Percentiles rank a stretch among this genome's conserved stretches.
Conservation (phyloP, 2,329 filamentous ascomycete genomes). For the Trichophyton verrucosum region DNA sequence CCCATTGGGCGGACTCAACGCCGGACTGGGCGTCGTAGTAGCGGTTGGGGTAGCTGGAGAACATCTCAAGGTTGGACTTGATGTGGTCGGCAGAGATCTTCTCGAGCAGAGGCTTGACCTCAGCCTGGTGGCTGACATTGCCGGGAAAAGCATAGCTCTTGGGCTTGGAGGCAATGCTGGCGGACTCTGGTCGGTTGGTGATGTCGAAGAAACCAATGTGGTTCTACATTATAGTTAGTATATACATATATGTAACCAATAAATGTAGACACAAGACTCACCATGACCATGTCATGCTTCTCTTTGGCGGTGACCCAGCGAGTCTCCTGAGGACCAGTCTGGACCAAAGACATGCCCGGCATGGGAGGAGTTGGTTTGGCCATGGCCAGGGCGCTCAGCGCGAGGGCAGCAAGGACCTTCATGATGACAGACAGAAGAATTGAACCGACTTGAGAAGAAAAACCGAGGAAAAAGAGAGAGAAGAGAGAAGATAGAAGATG, state of each 20-base stretch:
- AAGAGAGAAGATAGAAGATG: not conserved
- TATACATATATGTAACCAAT: too few species aligned
- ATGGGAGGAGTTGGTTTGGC: constrained; percentile 19
- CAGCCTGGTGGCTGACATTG: constrained; percentile 52
- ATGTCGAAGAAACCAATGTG: constrained; percentile 91
- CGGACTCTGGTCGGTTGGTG: constrained; percentile 44
- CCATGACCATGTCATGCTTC: constrained; percentile 81
- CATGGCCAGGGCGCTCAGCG: constrained; percentile 20
- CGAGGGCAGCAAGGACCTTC: constrained; percentile 26
- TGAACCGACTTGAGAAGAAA: not conserved
- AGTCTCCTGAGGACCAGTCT: constrained; percentile 68
- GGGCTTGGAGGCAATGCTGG: not conserved
- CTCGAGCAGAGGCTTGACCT: constrained; percentile 54
- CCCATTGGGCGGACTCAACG: constrained; percentile 70
- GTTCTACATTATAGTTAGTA: constrained; percentile 39
- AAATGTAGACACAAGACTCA: constrained; percentile 28
- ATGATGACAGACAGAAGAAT: constrained; percentile 16
- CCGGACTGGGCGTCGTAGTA: constrained; percentile 54
- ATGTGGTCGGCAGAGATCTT: constrained; percentile 65
- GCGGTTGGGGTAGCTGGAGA: constrained; percentile 47
- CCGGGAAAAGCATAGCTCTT: constrained; percentile 44
- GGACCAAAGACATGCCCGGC: constrained; percentile 51
- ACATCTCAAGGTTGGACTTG: constrained; percentile 60
- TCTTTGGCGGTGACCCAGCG: constrained; percentile 85
- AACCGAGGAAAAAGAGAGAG: not conserved